Conservation (phyloP, 2,329 filamentous ascomycete genomes). For the Hymenoscyphus occultus region DNA sequence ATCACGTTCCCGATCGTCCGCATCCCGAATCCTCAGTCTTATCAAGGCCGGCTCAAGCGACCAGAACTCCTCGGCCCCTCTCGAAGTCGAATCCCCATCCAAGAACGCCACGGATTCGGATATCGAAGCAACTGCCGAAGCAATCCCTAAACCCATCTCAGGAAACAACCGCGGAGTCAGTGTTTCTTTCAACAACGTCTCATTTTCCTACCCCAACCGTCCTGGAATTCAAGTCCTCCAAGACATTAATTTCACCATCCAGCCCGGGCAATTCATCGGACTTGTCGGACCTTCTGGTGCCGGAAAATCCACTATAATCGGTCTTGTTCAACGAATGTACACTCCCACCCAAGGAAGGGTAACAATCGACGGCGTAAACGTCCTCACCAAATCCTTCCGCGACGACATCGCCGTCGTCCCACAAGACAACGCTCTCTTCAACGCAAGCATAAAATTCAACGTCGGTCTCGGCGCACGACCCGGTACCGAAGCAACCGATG, state of each 20-base stretch:
- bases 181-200: slow-evolving; percentile 1
- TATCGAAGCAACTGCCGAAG: slow-evolving; percentile 27
- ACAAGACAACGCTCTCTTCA: slow-evolving; percentile 56
- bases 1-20: slow-evolving; percentile 60
- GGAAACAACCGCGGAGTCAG: slow-evolving; percentile 32
- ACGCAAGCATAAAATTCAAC: slow-evolving; percentile 56
- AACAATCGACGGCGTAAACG: neutral
- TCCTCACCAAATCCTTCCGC: slow-evolving; percentile 40
- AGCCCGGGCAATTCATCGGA: slow-evolving; percentile 80
- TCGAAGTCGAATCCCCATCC: neutral
- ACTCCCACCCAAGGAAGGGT: slow-evolving; percentile 55
- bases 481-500: slow-evolving; percentile 48
- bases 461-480: slow-evolving; percentile 53
- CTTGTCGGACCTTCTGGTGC: slow-evolving; percentile 89
- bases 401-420: slow-evolving; percentile 55
- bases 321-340: slow-evolving; percentile 86
- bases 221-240: neutral
- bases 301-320: slow-evolving; percentile 64
- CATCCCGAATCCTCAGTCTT: slow-evolving; percentile 53
- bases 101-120: slow-evolving; percentile 29
- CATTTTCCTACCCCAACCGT: slow-evolving; percentile 4
- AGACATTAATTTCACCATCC: slow-evolving; percentile 61
- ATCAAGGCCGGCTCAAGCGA: slow-evolving; percentile 43
- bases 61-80: neutral
- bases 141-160: slow-evolving; percentile 37